phyloP scores from a whole-genome alignment of 1,139 yeast species.

The Candida freyschussii region DNA sequence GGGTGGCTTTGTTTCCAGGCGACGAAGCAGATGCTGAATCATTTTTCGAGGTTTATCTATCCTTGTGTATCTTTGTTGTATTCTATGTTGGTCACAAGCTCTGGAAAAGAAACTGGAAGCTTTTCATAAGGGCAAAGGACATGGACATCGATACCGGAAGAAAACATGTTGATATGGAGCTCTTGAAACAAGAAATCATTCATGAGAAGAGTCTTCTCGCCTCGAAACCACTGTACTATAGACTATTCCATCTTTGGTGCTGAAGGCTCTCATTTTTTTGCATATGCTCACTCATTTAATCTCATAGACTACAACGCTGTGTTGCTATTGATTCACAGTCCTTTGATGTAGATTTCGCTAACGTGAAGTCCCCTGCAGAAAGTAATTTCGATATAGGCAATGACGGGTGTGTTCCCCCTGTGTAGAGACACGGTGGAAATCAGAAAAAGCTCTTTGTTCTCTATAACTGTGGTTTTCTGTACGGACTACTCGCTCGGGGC shows the following conservation, averaged over 20 bases:
- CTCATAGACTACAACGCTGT: too few relatives aligned
- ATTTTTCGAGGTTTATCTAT: constrained; percentile 60
- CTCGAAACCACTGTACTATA: constrained; percentile 47
- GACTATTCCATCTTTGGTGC: constrained; percentile 35
- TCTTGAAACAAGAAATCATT: constrained; percentile 59
- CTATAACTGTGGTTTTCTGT: too few relatives aligned
- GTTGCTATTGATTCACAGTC: too few relatives aligned
- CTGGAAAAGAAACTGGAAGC: constrained; percentile 49
- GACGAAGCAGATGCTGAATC: constrained; percentile 45
- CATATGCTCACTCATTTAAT: neutral
- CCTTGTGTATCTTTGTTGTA: constrained; percentile 54
- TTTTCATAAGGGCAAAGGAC: constrained; percentile 43
- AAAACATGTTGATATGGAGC: constrained; percentile 60
- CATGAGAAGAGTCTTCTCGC: constrained; percentile 53
- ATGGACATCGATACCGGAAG: constrained; percentile 69
- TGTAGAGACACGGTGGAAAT: too few relatives aligned
- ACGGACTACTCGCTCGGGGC: too few relatives aligned
- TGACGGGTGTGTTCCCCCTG: too few relatives aligned
- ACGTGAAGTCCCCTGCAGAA: too few relatives aligned
- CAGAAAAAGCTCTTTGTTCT: too few relatives aligned
- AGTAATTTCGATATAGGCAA: too few relatives aligned
- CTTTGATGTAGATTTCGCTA: too few relatives aligned
- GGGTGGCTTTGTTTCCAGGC: constrained; percentile 70
- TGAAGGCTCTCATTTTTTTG: constrained; percentile 1
- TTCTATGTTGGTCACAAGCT: constrained; percentile 56